These are phyloP conservation scores for Dryas integrifolia DNA, from an alignment of 331 rosid genomes.

Conservation along the genomic window DNA sequence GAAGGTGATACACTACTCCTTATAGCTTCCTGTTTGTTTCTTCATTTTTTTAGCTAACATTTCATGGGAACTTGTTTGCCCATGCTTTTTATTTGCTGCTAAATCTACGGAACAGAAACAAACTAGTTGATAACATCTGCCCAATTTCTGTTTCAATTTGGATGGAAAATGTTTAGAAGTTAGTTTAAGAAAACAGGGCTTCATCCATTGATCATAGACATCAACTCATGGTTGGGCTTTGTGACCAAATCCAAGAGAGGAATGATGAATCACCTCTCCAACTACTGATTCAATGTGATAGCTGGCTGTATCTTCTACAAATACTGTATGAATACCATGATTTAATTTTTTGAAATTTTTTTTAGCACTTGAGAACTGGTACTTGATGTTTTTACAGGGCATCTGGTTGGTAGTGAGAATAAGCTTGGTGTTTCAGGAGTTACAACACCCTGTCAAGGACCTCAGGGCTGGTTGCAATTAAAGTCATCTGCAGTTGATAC, in stretches of 20 bases:
- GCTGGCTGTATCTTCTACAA: constrained; percentile 30
- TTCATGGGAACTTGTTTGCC: neutral
- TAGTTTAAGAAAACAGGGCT: constrained; percentile 29
- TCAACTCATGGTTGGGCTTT: too few species aligned
- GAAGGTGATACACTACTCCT: constrained; percentile 52
- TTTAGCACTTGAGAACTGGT: constrained; percentile 6
- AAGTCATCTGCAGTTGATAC: constrained; percentile 42
- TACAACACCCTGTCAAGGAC: constrained; percentile 30
- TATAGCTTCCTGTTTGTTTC: constrained; percentile 13
- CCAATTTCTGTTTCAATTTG: constrained; percentile 20
- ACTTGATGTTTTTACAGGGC: constrained; percentile 35
- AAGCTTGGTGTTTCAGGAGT: constrained; percentile 45
- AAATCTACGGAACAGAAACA: constrained; percentile 19
- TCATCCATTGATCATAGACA: constrained; percentile 30
- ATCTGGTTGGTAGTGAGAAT: constrained; percentile 30
- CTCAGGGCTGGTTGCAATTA: constrained; percentile 30
- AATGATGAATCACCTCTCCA: constrained; percentile 32
- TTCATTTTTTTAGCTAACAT: neutral
- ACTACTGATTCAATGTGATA: constrained; percentile 34
- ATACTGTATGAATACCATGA: constrained; percentile 28
- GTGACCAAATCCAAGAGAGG: constrained; percentile 29
- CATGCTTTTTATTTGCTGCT: constrained; percentile 1
- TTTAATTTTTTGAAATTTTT: constrained; percentile 14
- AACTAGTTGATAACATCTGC: constrained; percentile 17
- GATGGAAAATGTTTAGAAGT: constrained; percentile 29